Base-by-base conservation (phyloP, 495 filamentous ascomycete genomes). In the Paragyromitra xinjiangensis region DNA sequence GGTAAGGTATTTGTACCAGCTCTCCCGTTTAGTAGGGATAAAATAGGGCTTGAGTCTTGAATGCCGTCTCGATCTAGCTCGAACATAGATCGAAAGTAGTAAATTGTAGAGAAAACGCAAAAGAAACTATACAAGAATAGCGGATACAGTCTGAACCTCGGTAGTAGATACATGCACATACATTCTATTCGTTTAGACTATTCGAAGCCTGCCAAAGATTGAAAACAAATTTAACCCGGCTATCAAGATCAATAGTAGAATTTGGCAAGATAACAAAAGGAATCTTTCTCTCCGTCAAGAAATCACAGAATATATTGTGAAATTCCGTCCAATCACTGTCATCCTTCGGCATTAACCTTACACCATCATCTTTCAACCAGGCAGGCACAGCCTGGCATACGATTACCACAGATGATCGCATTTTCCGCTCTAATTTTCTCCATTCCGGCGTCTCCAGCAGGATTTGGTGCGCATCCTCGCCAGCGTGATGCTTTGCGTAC, bases 321-420 rank as follows among this genome's bases (percentile, higher is more conserved):
- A 86, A 72, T 2, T 76, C 66, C 29, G 71, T 61, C 86, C 87
- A 88, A 16, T 86, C 85, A 9, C 80, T 71, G 1, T 51, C 14
- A 61, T 83, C 81, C 26, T 78, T 62, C 6, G 87, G 86, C 87
- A 88, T 89, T 72, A 88, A 68, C 67, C 87, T 78, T 37, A 87
- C 83, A 1, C 87, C 87, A 51, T 88, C 87, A 76, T 88, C 84
- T 4, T 78, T 69, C 12, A 88, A 66, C 86, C 85, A 88, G 34
- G 69, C 71, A 11, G 66, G 80, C 7, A 83, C 84, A 16, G 85
- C 81, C 68, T 87, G 84, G 67, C 86, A 88, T 0, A 89, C 77
- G 48, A 88, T 72, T 3, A 88, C 81, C 37, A 87, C 26, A 0
- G 83, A 83, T 8, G 69, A 29, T 39, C 58, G 71, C 84, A 88